These are phyloP conservation scores for Dionaea muscipula DNA, from an alignment of 179 eudicot genomes.

Conservation along the genomic window DNA sequence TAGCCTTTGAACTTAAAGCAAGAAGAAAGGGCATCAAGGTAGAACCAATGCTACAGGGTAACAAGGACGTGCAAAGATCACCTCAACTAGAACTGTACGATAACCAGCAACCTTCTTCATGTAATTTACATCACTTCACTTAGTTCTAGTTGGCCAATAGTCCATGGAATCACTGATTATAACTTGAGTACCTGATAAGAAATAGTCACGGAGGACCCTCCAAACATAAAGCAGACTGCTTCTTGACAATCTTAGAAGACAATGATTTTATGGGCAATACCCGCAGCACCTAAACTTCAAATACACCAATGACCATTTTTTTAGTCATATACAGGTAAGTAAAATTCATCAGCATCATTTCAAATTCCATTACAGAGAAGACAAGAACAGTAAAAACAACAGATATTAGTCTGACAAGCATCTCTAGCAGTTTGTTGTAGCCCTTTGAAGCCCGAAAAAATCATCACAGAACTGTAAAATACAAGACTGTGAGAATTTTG, in stretches of 20 bases:
- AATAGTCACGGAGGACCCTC: slow-evolving; percentile 77
- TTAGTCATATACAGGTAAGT: no score
- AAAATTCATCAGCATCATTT: neutral
- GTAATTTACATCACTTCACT: slow-evolving; percentile 71
- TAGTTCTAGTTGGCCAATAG: slow-evolving; percentile 85
- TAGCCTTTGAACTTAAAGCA: neutral
- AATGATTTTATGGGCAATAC: slow-evolving; percentile 63
- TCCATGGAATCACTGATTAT: slow-evolving; percentile 71
- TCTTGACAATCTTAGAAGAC: slow-evolving; percentile 43
- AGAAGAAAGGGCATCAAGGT: neutral
- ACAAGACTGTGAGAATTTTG: no score
- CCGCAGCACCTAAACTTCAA: slow-evolving; percentile 36
- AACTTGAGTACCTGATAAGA: slow-evolving; percentile 61
- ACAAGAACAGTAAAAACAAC: neutral
- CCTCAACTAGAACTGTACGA: slow-evolving; percentile 98
- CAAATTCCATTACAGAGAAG: neutral
- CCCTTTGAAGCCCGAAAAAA: no score
- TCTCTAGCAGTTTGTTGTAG: no score
- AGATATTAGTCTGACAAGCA: no score
- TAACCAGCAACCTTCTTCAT: slow-evolving; percentile 72
- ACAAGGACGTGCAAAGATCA: slow-evolving; percentile 23
- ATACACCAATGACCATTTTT: neutral
- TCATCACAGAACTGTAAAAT: no score
- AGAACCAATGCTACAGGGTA: neutral
- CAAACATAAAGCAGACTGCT: slow-evolving; percentile 49